Base-by-base conservation (phyloP, 106 monocot genomes). In the Allium cepa region DNA sequence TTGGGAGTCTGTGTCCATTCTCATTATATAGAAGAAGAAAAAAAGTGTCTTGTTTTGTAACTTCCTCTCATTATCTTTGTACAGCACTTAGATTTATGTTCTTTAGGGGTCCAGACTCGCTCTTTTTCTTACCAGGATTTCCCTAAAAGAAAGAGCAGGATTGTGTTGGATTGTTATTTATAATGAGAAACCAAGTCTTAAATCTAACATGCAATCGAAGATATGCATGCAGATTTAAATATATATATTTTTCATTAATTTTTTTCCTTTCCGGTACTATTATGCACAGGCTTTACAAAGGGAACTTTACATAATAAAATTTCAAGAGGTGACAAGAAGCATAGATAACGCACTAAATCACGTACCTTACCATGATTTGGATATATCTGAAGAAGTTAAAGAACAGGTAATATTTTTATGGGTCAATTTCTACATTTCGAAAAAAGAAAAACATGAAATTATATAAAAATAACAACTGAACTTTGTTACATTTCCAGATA, bases 331-430 rank as follows among this genome's bases (percentile, higher is more conserved):
- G 8, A 81, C 88, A 13, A 75, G 80, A 53, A 60, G 74, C 56
- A 83, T 95, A 68, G 85, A 88, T 64, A 74, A 83, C 26, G 81
- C 91, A 46, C 62, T 95, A 47, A 67, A 79, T 76, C 74, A 22
- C 12, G 58, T 95, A 57, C 70, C 85, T 17, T 94, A 85, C 66
- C 66, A 81, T 28, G 75, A 81, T 26, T 71, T 91, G 45, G 73
- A 81, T 53, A 86, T 95, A 64, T 79, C 88, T 48, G 79, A 85
- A 78, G 95, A 95, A 76, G 91, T 95, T 50, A 62, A 62, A 73
- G 95, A 95, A 70, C 91, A 85, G 95, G 95, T 95, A 82, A 53
- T 16, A 45, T 2, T 56, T 11, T 22, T 59, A 22, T 36, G 17
- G 14, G 8, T 69, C 46, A 18, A 11, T 66, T 66, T 66, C n/a